A percentile compares a stretch with the other conserved stretches of the same genome.
Evolutionary conservation across 2,329 filamentous ascomycete genomes (phyloP).

Genomic region (Salinomyces thailandicus): DNA sequence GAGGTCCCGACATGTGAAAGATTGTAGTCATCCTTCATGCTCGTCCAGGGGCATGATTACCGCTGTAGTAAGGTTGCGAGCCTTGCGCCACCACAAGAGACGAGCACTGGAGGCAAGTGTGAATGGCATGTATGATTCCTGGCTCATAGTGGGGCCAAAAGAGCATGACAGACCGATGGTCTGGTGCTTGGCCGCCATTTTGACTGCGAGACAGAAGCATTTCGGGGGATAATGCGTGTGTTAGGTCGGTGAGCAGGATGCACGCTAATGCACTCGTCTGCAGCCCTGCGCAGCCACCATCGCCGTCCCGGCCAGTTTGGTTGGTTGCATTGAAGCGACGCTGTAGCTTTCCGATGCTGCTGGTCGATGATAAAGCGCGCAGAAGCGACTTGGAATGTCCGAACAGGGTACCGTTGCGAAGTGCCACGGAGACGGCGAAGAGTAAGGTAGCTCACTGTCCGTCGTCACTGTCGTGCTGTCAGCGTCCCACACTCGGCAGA

Average conservation of each 20-base stretch:
- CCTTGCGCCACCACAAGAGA: conserved; percentile 1
- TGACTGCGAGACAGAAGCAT: not conserved
- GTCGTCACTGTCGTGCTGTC: too few relatives aligned
- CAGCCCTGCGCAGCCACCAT: conserved; percentile 1
- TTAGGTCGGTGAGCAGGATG: conserved; percentile 5
- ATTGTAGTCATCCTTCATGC: conserved; percentile 1
- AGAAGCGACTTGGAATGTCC: too few relatives aligned
- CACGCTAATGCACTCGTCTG: conserved; percentile 2
- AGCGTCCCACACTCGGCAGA: too few relatives aligned
- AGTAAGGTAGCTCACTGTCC: too few relatives aligned
- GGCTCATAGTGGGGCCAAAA: not conserved
- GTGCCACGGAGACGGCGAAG: too few relatives aligned
- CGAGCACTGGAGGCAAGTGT: not conserved
- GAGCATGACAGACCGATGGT: too few relatives aligned
- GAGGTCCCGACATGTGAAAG: conserved; percentile 2
- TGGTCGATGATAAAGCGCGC: too few relatives aligned
- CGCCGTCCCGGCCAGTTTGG: too few relatives aligned
- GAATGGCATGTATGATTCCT: too few relatives aligned
- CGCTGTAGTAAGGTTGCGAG: not conserved
- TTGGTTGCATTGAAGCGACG: not conserved
- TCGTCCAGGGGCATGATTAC: not conserved
- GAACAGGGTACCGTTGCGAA: too few relatives aligned
- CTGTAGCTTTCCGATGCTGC: not conserved
- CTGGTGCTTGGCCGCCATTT: conserved; percentile 3
- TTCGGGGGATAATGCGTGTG: too few relatives aligned